Base-by-base conservation (phyloP, 306 rosid genomes). In the Cajanus cajan region DNA sequence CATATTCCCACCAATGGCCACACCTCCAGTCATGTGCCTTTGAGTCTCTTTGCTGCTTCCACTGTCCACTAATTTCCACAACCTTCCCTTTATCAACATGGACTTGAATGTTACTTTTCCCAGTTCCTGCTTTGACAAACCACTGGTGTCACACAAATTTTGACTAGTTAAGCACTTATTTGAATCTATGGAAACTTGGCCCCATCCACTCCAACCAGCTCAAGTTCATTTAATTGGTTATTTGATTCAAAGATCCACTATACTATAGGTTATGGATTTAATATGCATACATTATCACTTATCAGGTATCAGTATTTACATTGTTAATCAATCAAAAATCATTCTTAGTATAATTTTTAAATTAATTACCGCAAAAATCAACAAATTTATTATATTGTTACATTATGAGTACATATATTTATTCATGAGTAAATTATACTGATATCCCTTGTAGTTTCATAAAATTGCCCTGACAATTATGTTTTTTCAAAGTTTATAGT, bases 1-100 rank as follows among this genome's bases (percentile, higher is more conserved):
- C 98, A 62, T 79, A 47, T 61, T 95, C 94, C 98, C 98, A 95
- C 98, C 98, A 92, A 16, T 91, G 79, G 64, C 89, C 92, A 85
- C 91, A 81, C 74, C 86, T 91, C 98, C 98, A 95, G 36, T 95
- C 97, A 68, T 68, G 84, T 55, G 83, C 63, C 76, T 79, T 88
- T 61, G 87, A 37, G 48, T 87, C 90, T 70, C 83, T 83, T 67
- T 90, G 96, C 75, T 85, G 91, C 87, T 83, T 95, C 94, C 93
- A 89, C 31, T 73, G 93, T 76, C 98, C 98, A 83, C 96, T 88
- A 34, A 92, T 88, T 82, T 95, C 98, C 72, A 95, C 80, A 16
- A 90, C 88, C 81, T 95, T 92, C 78, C 93, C 94, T 36, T 87
- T 85, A 71, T 92, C 98, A 59, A 90, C 89, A 66, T 74, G 83